Percentiles rank a stretch among this genome's conserved stretches.
These are phyloP conservation scores for Paulownia fortunei DNA, from an alignment of 257 asterid species.

Conservation along the genomic window DNA sequence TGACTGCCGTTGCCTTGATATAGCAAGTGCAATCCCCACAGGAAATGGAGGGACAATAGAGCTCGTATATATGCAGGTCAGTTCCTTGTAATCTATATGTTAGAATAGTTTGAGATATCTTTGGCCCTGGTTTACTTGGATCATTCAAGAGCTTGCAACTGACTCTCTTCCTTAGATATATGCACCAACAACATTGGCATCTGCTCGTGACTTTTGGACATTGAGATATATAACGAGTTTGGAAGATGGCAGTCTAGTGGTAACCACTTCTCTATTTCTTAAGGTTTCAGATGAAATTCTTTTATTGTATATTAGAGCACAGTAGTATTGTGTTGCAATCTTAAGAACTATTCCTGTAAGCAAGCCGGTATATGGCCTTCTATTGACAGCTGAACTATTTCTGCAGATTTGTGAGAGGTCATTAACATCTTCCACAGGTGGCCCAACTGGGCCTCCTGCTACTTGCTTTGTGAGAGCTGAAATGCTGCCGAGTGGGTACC, in stretches of 20 bases:
- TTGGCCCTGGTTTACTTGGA: not conserved
- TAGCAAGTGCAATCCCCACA: constrained; percentile 73
- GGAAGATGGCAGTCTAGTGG: constrained; percentile 99
- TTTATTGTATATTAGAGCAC: not conserved
- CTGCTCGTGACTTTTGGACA: constrained; percentile 97
- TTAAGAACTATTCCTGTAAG: not conserved
- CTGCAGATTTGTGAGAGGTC: constrained; percentile 94
- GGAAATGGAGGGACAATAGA: constrained; percentile 96
- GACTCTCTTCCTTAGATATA: constrained; percentile 52
- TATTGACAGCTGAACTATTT: not conserved
- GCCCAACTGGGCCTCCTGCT: constrained; percentile 82
- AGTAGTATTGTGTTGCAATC: not conserved
- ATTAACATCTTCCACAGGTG: constrained; percentile 73
- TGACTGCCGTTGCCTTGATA: constrained; percentile 85
- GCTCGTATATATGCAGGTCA: constrained; percentile 88
- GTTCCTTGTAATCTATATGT: not conserved
- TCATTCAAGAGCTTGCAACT: not conserved
- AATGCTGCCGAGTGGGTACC: constrained; percentile 91
- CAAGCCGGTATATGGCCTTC: not conserved
- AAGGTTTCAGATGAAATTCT: not conserved
- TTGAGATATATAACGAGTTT: constrained; percentile 76
- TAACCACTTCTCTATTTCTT: constrained; percentile 32
- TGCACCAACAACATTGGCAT: constrained; percentile 94
- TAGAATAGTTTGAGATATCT: not conserved
- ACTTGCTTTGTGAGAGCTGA: constrained; percentile 87